A percentile compares a stretch with the other conserved stretches of the same genome.
phyloP scores from a whole-genome alignment of 164 flowering plant species.

The Paratinospora sagittata region DNA sequence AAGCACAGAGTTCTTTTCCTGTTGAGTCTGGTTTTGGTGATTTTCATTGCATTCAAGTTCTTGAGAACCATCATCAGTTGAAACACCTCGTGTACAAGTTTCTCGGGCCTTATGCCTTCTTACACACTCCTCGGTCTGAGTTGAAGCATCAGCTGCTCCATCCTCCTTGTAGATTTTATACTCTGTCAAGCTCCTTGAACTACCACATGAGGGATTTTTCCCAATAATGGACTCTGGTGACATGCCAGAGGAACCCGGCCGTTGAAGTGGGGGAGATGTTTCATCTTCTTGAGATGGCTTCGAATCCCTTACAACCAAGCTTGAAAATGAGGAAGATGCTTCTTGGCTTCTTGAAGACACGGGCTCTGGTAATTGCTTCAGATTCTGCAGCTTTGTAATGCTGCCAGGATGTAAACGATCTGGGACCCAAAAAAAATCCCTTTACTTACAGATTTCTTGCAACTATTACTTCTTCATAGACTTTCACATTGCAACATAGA shows the following conservation, averaged over 20 bases:
- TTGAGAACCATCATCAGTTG: slow-evolving; percentile 60
- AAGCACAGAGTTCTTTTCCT: slow-evolving; percentile 32
- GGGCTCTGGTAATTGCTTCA: slow-evolving; percentile 53
- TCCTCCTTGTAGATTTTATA: slow-evolving; percentile 54
- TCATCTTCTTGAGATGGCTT: slow-evolving; percentile 63
- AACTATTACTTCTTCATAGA: not conserved
- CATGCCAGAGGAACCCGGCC: slow-evolving; percentile 40
- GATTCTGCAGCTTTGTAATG: slow-evolving; percentile 33
- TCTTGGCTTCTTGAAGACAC: slow-evolving; percentile 57
- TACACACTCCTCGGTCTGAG: slow-evolving; percentile 69
- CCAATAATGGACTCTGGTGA: slow-evolving; percentile 53
- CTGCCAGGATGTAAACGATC: slow-evolving; percentile 41
- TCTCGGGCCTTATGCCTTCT: slow-evolving; percentile 30
- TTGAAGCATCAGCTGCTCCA: slow-evolving; percentile 72
- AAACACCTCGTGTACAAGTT: slow-evolving; percentile 80
- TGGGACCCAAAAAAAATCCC: slow-evolving; percentile 13
- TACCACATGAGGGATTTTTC: slow-evolving; percentile 42
- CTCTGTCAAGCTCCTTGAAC: slow-evolving; percentile 57
- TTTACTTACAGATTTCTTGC: not conserved
- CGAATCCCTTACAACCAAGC: slow-evolving; percentile 47
- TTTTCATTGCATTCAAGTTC: slow-evolving; percentile 31
- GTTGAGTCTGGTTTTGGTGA: slow-evolving; percentile 21
- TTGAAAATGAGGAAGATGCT: slow-evolving; percentile 63
- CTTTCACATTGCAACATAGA: not conserved
- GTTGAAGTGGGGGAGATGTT: slow-evolving; percentile 44